phyloP scores from a whole-genome alignment of 331 rosid species.

The Quercus phellos region DNA sequence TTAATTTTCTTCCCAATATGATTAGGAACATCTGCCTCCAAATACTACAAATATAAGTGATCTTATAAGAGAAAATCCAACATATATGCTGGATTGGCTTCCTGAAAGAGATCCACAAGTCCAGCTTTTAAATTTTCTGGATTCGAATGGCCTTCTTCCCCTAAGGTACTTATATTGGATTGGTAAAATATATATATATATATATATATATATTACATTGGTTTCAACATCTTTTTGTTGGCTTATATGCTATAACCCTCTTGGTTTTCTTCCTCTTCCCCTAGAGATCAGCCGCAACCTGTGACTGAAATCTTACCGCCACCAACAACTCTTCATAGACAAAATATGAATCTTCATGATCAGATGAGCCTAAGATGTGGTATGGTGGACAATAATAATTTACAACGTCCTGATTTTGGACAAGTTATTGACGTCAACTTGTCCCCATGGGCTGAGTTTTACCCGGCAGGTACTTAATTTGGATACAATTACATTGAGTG shows the following conservation, averaged over 20 bases:
- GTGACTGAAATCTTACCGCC: constrained; percentile 23
- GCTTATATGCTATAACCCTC: not conserved
- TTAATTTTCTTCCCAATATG: not conserved
- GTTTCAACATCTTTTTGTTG: not conserved
- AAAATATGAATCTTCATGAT: constrained; percentile 16
- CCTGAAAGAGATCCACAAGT: constrained; percentile 33
- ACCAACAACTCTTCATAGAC: constrained; percentile 13
- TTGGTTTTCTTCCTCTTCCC: not conserved
- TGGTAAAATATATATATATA: not conserved
- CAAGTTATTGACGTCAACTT: constrained; percentile 22
- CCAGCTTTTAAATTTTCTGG: constrained; percentile 35
- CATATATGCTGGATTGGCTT: constrained; percentile 34
- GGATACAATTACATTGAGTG: not conserved
- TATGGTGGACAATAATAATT: constrained; percentile 4
- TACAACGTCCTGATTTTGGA: constrained; percentile 24
- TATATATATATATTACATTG: not conserved
- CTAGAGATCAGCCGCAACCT: constrained; percentile 34
- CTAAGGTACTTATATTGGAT: constrained; percentile 24
- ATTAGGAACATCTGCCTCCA: constrained; percentile 26
- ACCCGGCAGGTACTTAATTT: constrained; percentile 24
- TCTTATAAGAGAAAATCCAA: constrained; percentile 23
- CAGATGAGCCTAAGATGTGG: constrained; percentile 15
- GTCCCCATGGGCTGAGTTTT: constrained; percentile 33
- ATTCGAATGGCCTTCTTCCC: constrained; percentile 35
- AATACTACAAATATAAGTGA: constrained; percentile 21